Evolutionary conservation across 345 rosid species (phyloP).

Genomic region (Adansonia digitata): DNA sequence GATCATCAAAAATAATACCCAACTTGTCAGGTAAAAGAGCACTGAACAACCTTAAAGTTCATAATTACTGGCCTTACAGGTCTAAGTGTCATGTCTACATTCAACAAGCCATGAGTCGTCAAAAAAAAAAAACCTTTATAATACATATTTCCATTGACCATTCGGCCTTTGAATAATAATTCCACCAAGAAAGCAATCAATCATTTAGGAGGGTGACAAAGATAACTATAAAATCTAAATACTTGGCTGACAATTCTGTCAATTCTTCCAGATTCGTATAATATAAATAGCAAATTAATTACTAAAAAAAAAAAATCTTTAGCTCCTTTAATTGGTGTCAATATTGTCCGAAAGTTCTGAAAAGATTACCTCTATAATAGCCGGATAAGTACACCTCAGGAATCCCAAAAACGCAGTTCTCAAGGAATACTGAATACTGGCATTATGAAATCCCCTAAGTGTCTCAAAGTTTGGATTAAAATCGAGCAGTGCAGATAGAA

Average conservation of each 20-base stretch:
- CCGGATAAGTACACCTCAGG: constrained; percentile 68
- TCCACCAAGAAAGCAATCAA: neutral
- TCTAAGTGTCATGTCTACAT: neutral
- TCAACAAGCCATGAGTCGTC: neutral
- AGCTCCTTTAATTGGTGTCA: neutral
- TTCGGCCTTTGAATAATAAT: neutral
- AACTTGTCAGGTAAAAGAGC: constrained; percentile 11
- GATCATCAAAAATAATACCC: constrained; percentile 24
- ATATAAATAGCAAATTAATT: neutral
- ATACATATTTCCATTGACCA: neutral
- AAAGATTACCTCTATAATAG: constrained; percentile 64
- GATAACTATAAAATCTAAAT: neutral
- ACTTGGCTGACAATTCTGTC: too few species aligned
- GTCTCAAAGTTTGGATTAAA: constrained; percentile 60
- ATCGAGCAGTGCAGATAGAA: constrained; percentile 74
- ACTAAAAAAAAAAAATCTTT: neutral
- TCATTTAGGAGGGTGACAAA: neutral
- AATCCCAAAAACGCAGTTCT: constrained; percentile 94
- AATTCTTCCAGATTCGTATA: neutral
- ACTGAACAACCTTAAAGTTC: constrained; percentile 6
- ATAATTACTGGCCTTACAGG: neutral
- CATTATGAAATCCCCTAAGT: constrained; percentile 52
- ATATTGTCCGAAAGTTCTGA: neutral
- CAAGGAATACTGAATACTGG: constrained; percentile 76
- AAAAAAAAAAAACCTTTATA: neutral